Conservation (phyloP, 2,329 filamentous ascomycete genomes). For the Pestalotiopsis sp. region DNA sequence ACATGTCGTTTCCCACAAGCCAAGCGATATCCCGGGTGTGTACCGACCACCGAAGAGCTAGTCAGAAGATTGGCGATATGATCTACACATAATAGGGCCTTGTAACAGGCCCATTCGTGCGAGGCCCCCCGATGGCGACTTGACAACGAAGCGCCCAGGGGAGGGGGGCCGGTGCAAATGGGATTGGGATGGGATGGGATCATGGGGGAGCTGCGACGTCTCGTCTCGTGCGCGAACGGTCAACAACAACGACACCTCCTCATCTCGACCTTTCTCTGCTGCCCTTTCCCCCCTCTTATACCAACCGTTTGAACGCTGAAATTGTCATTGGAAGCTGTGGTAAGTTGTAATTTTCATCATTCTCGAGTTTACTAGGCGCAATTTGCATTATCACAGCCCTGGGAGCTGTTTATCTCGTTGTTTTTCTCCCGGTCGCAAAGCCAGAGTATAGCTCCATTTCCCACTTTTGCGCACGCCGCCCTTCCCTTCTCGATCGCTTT, state of each 20-base stretch:
- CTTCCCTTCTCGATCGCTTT: background rate
- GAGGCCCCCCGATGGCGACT: background rate
- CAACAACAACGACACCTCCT: slow-evolving; percentile 13
- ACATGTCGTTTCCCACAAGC: background rate
- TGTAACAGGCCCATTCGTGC: background rate
- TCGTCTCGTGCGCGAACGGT: slow-evolving; percentile 12
- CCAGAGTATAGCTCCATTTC: background rate
- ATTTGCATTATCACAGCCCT: background rate
- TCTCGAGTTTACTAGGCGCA: background rate
- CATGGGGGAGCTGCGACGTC: slow-evolving; percentile 9
- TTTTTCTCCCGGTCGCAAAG: background rate
- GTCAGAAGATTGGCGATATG: background rate
- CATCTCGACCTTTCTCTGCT: background rate
- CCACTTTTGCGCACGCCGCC: background rate
- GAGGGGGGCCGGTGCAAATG: background rate
- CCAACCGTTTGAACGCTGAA: background rate
- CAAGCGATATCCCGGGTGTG: background rate
- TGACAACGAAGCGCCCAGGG: background rate
- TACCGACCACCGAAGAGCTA: background rate
- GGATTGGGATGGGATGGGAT: background rate
- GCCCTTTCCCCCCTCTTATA: background rate
- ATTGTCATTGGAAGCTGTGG: slow-evolving; percentile 11
- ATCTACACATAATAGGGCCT: background rate
- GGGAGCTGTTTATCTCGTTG: background rate
- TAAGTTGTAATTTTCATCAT: slow-evolving; percentile 7